Percentiles rank a stretch among this genome's conserved stretches.
phyloP scores from a whole-genome alignment of 352 stramenopile genomes.

The Globisporangium spinosum region DNA sequence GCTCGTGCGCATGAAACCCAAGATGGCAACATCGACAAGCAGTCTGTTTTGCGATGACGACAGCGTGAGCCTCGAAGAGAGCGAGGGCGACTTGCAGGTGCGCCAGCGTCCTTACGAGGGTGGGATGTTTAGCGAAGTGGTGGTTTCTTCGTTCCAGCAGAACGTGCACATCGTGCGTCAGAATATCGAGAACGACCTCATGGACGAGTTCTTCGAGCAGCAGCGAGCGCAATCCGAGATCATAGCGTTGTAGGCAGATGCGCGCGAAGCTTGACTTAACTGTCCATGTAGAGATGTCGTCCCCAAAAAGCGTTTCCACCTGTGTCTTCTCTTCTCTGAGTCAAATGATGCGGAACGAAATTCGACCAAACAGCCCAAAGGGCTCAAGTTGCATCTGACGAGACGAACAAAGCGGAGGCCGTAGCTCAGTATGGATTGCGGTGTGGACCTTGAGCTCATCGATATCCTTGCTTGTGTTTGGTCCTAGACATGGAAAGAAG shows the following conservation, averaged over 20 bases:
- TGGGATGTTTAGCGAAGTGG: not conserved
- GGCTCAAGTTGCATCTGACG: not conserved
- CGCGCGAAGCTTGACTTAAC: not conserved
- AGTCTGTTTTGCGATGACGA: not conserved
- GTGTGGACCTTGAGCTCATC: too few species aligned
- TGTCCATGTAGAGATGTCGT: not conserved
- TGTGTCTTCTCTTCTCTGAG: not conserved
- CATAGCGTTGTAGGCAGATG: not conserved
- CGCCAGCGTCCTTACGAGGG: not conserved
- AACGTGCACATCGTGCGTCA: conserved; percentile 2
- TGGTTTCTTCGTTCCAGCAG: conserved; percentile 3
- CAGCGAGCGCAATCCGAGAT: not conserved
- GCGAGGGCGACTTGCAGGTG: not conserved
- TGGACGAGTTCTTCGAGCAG: conserved; percentile 14
- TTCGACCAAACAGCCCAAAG: not conserved
- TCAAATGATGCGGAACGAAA: not conserved
- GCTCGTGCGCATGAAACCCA: conserved; percentile 2
- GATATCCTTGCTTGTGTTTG: too few species aligned
- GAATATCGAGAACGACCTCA: conserved; percentile 15
- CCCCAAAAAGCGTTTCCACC: not conserved
- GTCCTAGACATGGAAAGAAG: conserved; percentile 20
- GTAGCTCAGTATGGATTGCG: too few species aligned
- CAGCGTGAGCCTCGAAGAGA: not conserved
- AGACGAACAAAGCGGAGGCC: not conserved
- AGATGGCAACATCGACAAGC: not conserved